phyloP scores from a whole-genome alignment of 805 yeast species.

The Candida mattraensis region DNA sequence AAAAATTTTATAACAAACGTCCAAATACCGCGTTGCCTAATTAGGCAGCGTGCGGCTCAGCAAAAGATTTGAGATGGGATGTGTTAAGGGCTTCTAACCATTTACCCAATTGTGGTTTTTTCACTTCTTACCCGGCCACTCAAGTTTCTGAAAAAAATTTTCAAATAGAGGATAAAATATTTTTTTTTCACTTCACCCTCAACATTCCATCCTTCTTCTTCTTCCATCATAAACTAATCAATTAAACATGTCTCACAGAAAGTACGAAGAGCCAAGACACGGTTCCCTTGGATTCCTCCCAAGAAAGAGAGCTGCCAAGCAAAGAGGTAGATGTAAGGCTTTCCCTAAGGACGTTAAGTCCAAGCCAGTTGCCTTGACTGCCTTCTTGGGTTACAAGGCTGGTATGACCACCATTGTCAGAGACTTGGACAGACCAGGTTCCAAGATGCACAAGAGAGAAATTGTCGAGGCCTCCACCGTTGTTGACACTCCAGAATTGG shows the following conservation, averaged over 20 bases:
- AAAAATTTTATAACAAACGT: slow-evolving; percentile 16
- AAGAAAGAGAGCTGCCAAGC: slow-evolving; percentile 99
- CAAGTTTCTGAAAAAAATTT: too few relatives aligned
- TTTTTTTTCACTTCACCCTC: slow-evolving; percentile 4
- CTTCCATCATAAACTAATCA: slow-evolving; percentile 6
- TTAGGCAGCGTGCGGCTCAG: slow-evolving; percentile 14
- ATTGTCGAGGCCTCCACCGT: slow-evolving; percentile 99
- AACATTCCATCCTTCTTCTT: slow-evolving; percentile 1
- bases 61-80: slow-evolving; percentile 1
- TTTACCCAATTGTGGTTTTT: too few relatives aligned
- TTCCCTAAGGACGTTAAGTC: slow-evolving; percentile 99
- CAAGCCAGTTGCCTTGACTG: slow-evolving; percentile 98
- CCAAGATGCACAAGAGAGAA: slow-evolving; percentile 99
- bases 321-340: slow-evolving; percentile 98
- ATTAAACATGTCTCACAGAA: slow-evolving; percentile 94
- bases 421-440: slow-evolving; percentile 99
- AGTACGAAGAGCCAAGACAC: slow-evolving; percentile 99
- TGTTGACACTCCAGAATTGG: slow-evolving; percentile 98
- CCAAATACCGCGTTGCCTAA: slow-evolving; percentile 25
- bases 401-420: slow-evolving; percentile 99
- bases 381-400: slow-evolving; percentile 99
- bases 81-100: too few relatives aligned
- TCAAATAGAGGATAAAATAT: slow-evolving; percentile 1
- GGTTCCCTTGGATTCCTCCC: slow-evolving; percentile 99
- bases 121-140: neutral